Evolutionary conservation across 1,284 basidiomycete genomes (phyloP).

Genomic region (Ceratobasidium papillatum): DNA sequence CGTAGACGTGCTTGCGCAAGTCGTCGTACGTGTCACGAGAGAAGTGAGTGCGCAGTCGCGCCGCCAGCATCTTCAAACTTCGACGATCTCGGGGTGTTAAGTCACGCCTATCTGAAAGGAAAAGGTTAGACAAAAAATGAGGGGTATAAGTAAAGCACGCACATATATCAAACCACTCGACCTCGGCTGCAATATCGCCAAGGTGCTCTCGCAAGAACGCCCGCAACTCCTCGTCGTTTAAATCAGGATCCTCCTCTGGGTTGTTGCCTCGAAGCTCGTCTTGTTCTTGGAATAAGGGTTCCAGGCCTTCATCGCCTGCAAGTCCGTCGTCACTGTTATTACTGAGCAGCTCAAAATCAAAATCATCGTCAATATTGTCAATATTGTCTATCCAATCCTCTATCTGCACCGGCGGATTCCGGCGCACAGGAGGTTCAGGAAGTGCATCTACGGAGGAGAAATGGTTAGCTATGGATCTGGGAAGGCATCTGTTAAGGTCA

Average conservation of each 20-base stretch:
- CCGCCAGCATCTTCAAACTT: constrained; percentile 3
- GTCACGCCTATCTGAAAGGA: not conserved
- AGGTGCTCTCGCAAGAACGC: not conserved
- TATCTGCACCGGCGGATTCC: not conserved
- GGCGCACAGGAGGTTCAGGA: not conserved
- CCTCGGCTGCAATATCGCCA: constrained; percentile 6
- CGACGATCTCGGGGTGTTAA: not conserved
- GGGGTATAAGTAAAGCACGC: not conserved
- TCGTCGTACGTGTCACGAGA: constrained; percentile 13
- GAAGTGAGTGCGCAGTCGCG: constrained; percentile 27
- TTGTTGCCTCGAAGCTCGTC: not conserved
- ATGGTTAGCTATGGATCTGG: not conserved
- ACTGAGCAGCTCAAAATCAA: not conserved
- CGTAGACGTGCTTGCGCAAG: not conserved
- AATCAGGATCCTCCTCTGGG: not conserved
- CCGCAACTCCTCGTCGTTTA: constrained; percentile 11
- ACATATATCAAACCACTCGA: constrained; percentile 31
- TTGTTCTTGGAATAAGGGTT: not conserved
- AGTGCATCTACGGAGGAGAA: not conserved
- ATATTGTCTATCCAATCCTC: not conserved
- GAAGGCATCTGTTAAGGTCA: too few relatives aligned
- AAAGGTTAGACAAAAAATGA: not conserved
- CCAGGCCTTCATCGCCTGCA: not conserved
- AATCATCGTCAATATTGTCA: not conserved
- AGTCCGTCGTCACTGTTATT: not conserved